A percentile compares a stretch with the other conserved stretches of the same genome.
Conservation (phyloP, 306 rosid genomes). For the Cicer arietinum region DNA sequence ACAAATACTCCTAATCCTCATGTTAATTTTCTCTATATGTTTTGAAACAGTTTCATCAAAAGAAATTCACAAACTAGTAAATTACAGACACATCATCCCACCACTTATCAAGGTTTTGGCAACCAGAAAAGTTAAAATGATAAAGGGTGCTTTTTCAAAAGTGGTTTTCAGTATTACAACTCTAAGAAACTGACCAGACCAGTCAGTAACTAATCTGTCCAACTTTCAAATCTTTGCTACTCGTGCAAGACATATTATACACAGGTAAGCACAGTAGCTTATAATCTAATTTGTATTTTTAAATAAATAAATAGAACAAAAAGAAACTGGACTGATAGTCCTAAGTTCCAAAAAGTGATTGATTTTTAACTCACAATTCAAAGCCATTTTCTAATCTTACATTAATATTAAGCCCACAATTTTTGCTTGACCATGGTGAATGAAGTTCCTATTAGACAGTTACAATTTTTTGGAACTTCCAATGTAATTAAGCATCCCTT, state of each 20-base stretch:
- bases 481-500: conserved; percentile 15
- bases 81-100: conserved; percentile 11
- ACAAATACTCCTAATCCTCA: not conserved
- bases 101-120: conserved; percentile 10
- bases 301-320: no score
- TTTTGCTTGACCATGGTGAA: conserved; percentile 8
- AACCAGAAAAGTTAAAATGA: not conserved
- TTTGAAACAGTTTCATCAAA: not conserved
- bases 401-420: not conserved
- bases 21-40: conserved; percentile 7
- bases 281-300: not conserved
- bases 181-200: conserved; percentile 9
- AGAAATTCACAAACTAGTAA: conserved; percentile 26
- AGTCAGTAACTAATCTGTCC: not conserved
- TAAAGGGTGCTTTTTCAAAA: conserved; percentile 12
- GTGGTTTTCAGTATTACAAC: not conserved
- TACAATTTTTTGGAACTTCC: conserved; percentile 32
- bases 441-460: not conserved
- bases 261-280: not conserved
- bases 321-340: not conserved
- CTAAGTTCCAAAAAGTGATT: conserved; percentile 8
- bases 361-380: conserved; percentile 17
- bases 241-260: conserved; percentile 11
- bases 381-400: conserved; percentile 14
- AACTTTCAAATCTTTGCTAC: conserved; percentile 9